Evolutionary conservation across 345 rosid genomes (phyloP).

Genomic region (Kernera saxatilis): DNA sequence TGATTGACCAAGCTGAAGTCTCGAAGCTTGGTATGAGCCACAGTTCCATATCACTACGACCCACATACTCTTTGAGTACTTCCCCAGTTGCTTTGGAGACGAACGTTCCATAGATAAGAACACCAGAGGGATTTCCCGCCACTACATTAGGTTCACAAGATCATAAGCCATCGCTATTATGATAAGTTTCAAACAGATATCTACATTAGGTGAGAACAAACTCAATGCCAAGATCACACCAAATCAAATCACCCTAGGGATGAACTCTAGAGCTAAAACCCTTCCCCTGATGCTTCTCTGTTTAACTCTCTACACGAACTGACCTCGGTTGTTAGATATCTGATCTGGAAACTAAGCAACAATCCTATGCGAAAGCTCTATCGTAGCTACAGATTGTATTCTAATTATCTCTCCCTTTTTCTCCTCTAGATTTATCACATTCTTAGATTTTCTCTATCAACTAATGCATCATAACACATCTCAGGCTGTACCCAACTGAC

Average conservation of each 20-base stretch:
- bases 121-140: slow-evolving; percentile 87
- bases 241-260: too few relatives aligned
- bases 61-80: slow-evolving; percentile 51
- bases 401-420: background rate
- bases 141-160: slow-evolving; percentile 42
- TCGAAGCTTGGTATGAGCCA: slow-evolving; percentile 77
- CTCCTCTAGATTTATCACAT: background rate
- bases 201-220: too few relatives aligned
- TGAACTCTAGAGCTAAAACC: too few relatives aligned
- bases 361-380: too few relatives aligned
- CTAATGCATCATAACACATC: background rate
- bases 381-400: too few relatives aligned
- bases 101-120: slow-evolving; percentile 69
- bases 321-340: too few relatives aligned
- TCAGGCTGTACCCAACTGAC: background rate
- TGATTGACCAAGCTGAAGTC: slow-evolving; percentile 91
- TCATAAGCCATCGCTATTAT: background rate
- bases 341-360: too few relatives aligned
- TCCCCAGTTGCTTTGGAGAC: slow-evolving; percentile 73
- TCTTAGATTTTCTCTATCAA: background rate
- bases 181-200: background rate
- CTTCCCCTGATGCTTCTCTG: too few relatives aligned
- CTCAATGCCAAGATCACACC: background rate
- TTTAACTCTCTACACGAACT: too few relatives aligned
- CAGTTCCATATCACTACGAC: slow-evolving; percentile 49